These are phyloP conservation scores for Ganoderma lingzhi DNA, from an alignment of 1,284 basidiomycete genomes.

Conservation along the genomic window DNA sequence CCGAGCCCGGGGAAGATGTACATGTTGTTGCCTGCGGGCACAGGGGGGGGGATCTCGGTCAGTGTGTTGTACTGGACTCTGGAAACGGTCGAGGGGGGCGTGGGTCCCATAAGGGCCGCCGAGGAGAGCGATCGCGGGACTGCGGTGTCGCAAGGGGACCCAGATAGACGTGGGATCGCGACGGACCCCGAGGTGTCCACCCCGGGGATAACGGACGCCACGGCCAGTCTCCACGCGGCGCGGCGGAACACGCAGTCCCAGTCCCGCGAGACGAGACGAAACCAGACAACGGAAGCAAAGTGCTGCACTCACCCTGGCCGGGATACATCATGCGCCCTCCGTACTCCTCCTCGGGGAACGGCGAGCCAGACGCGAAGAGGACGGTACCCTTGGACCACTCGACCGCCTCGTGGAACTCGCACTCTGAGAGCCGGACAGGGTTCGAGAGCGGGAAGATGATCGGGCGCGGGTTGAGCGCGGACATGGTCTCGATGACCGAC, in stretches of 20 bases:
- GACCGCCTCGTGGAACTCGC: conserved; percentile 88
- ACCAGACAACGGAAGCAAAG: background rate
- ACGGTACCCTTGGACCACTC: conserved; percentile 76
- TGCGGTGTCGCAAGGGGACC: background rate
- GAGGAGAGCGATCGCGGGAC: background rate
- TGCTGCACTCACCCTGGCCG: conserved; percentile 67
- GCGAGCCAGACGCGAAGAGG: conserved; percentile 92
- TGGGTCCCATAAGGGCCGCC: background rate
- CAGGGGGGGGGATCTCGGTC: background rate
- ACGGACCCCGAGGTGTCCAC: too few relatives aligned
- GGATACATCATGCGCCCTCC: conserved; percentile 74
- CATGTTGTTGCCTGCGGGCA: conserved; percentile 77
- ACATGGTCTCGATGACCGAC: conserved; percentile 83
- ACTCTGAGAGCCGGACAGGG: conserved; percentile 87
- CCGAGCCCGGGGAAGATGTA: conserved; percentile 84
- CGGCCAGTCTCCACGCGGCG: background rate
- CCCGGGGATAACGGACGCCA: background rate
- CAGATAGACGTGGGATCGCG: background rate
- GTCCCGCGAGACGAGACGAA: background rate
- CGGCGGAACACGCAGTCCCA: background rate
- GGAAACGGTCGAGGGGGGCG: background rate
- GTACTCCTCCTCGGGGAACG: conserved; percentile 78
- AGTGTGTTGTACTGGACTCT: background rate
- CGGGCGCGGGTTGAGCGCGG: conserved; percentile 84
- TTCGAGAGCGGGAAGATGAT: conserved; percentile 98